These are phyloP conservation scores for Marvania coccoides DNA, from an alignment of 139 green algal genomes.

Conservation along the genomic window DNA sequence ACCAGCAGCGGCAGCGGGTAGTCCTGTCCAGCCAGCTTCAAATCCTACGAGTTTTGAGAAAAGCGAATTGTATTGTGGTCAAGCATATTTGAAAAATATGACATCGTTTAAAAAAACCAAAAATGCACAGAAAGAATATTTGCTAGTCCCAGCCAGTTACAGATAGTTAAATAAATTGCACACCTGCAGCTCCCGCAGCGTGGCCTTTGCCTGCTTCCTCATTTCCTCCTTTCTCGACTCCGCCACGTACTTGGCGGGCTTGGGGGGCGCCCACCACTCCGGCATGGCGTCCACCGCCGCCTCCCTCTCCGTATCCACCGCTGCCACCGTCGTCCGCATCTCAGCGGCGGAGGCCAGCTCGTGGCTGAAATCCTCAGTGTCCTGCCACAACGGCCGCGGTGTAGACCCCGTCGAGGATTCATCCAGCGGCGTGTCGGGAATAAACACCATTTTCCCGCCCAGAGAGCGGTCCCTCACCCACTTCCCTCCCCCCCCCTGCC, in stretches of 20 bases:
- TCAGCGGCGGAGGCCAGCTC: background rate
- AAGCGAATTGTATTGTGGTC: no score
- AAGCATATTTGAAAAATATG: no score
- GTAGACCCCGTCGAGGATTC: background rate
- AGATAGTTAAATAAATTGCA: conserved; percentile 30
- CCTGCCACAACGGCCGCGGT: background rate
- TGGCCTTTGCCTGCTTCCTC: conserved; percentile 8
- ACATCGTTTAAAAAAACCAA: no score
- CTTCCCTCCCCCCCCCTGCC: background rate
- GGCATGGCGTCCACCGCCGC: background rate
- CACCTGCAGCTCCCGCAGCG: conserved; percentile 32
- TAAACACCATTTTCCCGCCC: conserved; percentile 34
- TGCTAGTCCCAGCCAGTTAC: no score
- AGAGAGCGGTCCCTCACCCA: conserved; percentile 38
- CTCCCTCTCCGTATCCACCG: background rate
- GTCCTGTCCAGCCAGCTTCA: conserved; percentile 31
- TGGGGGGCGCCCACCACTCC: conserved; percentile 22
- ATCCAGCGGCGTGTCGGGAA: background rate
- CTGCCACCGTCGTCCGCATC: background rate
- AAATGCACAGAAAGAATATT: no score
- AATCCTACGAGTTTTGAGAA: no score
- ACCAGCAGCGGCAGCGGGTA: conserved; percentile 32
- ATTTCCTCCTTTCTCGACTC: conserved; percentile 10
- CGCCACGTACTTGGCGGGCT: background rate
- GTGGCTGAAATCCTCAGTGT: background rate